Base-by-base conservation (phyloP, 148 eudicot genomes). In the Salicornia ramosissima region DNA sequence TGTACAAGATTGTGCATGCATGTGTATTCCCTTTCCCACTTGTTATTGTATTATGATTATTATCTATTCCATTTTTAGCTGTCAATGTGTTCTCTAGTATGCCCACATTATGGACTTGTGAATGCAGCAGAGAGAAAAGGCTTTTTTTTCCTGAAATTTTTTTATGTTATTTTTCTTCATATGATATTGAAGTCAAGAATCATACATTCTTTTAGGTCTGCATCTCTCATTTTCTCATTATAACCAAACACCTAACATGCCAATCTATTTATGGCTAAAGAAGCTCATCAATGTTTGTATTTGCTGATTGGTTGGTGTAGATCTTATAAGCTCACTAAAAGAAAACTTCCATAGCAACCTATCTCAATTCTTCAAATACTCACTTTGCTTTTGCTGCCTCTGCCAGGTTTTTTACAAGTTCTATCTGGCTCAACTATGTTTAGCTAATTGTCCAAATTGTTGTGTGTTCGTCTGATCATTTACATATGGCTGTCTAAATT, bases 351-450 rank as follows among this genome's bases (percentile, higher is more conserved):
- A 6, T 52, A 16, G 52, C 64, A 0, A 21, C 73, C 54, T 18
- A 28, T 57, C 25, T 46, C 19, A 52, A 40, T 39, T 54, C 63
- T 55, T 42, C 46, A 24, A 25, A 42, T 40, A 15, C 2, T 26
- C 22, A 19, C 54, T 22, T 26, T 40, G 51, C 34, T 67, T 21
- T 22, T 15, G 6, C 8, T 54, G 9, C 28, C 14, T 18, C 10
- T 55, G 28, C 19, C 51, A 10, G 13, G 13, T 54, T 54, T 25
- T 40, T 33, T 69, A 0, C 24, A 28, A 21, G 34, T 15, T 69
- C 42, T 12, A 60, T 59, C 46, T 56, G 36, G 42, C 54, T 70
- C 26, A 58, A 45, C 28, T 70, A 6, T 18, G 19, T 49, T 69
- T 57, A 18, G 16, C 14, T 59, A 21, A 49, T 59, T 15, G 28